Conservation (phyloP, 2,329 filamentous ascomycete species). For the Tympanopsis confertula region DNA sequence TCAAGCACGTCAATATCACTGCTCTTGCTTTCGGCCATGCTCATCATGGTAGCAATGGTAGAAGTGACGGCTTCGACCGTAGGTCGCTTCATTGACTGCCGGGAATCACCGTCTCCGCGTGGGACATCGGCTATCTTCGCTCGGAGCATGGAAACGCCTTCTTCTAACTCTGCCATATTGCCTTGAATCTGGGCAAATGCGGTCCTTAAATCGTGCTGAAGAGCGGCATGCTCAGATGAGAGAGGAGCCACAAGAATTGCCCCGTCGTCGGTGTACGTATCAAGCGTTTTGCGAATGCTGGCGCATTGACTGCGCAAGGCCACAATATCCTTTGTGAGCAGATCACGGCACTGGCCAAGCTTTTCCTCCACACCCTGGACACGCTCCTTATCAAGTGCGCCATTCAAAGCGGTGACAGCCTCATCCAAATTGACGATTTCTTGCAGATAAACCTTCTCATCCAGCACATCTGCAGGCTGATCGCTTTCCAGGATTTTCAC, state of each 20-base stretch:
- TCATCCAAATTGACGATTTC: neutral
- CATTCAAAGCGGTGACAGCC: neutral
- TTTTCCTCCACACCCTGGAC: neutral
- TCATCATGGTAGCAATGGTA: constrained; percentile 1
- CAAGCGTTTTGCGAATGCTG: constrained; percentile 1
- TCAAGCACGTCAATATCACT: neutral
- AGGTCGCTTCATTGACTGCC: constrained; percentile 4
- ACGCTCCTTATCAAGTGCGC: neutral
- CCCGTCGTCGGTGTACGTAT: neutral
- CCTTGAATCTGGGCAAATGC: neutral
- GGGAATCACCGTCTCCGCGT: neutral
- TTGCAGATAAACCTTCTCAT: neutral
- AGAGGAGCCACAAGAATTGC: neutral
- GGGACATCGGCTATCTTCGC: neutral
- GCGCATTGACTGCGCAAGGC: neutral
- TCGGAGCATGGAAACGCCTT: neutral
- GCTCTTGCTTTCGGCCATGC: constrained; percentile 1
- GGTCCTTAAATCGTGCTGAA: neutral
- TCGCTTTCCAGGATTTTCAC: neutral
- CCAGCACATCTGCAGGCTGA: neutral
- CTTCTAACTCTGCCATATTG: neutral
- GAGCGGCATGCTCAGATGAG: neutral
- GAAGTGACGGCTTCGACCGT: constrained; percentile 1
- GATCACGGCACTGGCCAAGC: neutral
- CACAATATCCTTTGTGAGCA: constrained; percentile 8